Base-by-base conservation (phyloP, 2,329 filamentous ascomycete species). In the Colletotrichum simmondsii region DNA sequence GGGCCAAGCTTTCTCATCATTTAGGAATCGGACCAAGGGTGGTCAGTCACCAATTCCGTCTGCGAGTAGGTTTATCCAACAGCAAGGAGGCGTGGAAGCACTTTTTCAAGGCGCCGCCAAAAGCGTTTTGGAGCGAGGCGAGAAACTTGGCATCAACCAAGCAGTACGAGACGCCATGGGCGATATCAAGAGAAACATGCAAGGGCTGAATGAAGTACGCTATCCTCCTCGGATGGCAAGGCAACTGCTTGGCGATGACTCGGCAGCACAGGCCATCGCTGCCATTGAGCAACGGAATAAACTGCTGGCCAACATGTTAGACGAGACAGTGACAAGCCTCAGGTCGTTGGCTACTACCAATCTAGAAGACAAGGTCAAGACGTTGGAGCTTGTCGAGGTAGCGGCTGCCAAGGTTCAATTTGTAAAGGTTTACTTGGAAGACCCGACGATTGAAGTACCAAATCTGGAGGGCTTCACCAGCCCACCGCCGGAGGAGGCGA, bases 101-200 rank as follows among this genome's bases (percentile, higher is more conserved):
- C 80, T 97, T 0, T 87, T 97, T 32, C 93, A 95, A 78, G 92
- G 92, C 19, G 94, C 94, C 4, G 93, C 94, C 24, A 94, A 92
- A 78, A 92, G 91, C 65, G 91, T 96, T 19, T 85, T 95, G 42
- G 91, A 94, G 77, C 88, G 90, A 37, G 89, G 94, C 65, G 93
- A 95, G 81, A 92, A 91, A 78, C 90, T 95, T 74, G 93, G 93
- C 7, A 92, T 97, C 68, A 95, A 95, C 78, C 92, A 93, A 80
- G 93, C 92, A 0, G 91, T 97, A 7, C 89, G 94, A n/a, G 93
- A 94, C 76, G 94, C 94, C 22, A 89, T 97, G 78, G 92, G 92
- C 10, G 94, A 97, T 81, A 92, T 96, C 62, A 90, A 90, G 72
- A 93, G 93, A 77, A 95, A 95, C 75, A 90, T 95, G 75, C 89